Base-by-base conservation (phyloP, 2,329 filamentous ascomycete species). In the Aspergillus sp. region DNA sequence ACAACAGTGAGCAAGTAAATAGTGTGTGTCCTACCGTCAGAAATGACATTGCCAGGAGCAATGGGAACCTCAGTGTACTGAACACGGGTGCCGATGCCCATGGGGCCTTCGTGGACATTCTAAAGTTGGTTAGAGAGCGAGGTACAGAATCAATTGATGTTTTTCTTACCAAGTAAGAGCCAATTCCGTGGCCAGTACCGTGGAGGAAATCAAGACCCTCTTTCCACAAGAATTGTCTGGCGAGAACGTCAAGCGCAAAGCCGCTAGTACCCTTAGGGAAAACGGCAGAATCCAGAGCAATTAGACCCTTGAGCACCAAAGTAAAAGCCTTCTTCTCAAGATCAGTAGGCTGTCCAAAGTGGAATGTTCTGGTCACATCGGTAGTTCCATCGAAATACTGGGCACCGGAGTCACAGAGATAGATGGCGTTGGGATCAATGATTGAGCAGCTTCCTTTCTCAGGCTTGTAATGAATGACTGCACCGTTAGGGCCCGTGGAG, bases 191-290 rank as follows among this genome's bases (percentile, higher is more conserved):
- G 7, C 93, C 93, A 5, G 93, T 98, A 44, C 93, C 93, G 64
- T 98, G 93, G 32, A 93, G 82, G 68, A 96, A 98, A 64, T 98
- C 93, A 9, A 98, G 75, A 0, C 93, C 93, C 59, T 91, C 78
- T 60, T 88, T 86, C 93, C 93, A 98, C 47, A 98, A 77, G 60
- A 88, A 87, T 59, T 98, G 93, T 44, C 93, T 83, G 10, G 93
- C 93, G 42, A 97, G 73, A 6, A 81, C 79, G 66, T 98, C 93
- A 30, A 98, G 76, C 5, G 91, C 90, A 67, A 90, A 97, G 1
- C 93, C 93, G 9, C 85, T 95, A 0, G 91, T 96, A 27, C 91
- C 90, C 67, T 95, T 97, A 2, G 93, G 93, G 60, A 97, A 98
- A 5, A 94, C 76, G 8, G 86, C 86, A 48, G 81, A 78, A 57